Conservation (phyloP, 2,329 filamentous ascomycete genomes). For the Tetracladium maxilliforme region DNA sequence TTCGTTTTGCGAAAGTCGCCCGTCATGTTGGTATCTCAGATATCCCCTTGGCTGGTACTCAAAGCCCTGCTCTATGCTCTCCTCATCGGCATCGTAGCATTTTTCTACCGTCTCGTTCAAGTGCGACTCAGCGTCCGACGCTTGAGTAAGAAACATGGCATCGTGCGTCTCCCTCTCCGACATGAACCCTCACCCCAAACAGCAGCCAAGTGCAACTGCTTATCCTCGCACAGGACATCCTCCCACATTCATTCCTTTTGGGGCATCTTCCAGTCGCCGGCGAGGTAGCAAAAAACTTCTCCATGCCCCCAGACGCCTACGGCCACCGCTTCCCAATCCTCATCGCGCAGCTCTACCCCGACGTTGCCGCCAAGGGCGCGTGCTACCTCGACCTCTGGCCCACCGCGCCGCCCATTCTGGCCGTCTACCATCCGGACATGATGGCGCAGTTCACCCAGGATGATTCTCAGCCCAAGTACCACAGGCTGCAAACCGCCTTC, state of each 20-base stretch:
- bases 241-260: constrained; percentile 4
- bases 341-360: constrained; percentile 5
- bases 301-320: constrained; percentile 6
- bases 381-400: constrained; percentile 10
- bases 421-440: constrained; percentile 6
- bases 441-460: constrained; percentile 5
- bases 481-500: constrained; percentile 1
- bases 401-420: constrained; percentile 3
- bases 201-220: too few relatives aligned
- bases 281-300: constrained; percentile 4
- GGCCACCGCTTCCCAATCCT: constrained; percentile 5
- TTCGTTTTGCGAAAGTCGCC: too few relatives aligned
- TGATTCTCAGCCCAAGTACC: constrained; percentile 2
- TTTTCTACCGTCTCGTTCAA: too few relatives aligned
- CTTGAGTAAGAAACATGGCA: too few relatives aligned
- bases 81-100: too few relatives aligned
- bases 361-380: constrained; percentile 5
- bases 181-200: too few relatives aligned
- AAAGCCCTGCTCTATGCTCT: too few relatives aligned
- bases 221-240: too few relatives aligned
- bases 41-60: too few relatives aligned
- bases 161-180: too few relatives aligned
- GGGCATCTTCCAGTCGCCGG: constrained; percentile 7
- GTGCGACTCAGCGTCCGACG: too few relatives aligned
- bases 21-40: too few relatives aligned